Conservation (phyloP, 306 rosid species). For the Ormosia semicastrata region DNA sequence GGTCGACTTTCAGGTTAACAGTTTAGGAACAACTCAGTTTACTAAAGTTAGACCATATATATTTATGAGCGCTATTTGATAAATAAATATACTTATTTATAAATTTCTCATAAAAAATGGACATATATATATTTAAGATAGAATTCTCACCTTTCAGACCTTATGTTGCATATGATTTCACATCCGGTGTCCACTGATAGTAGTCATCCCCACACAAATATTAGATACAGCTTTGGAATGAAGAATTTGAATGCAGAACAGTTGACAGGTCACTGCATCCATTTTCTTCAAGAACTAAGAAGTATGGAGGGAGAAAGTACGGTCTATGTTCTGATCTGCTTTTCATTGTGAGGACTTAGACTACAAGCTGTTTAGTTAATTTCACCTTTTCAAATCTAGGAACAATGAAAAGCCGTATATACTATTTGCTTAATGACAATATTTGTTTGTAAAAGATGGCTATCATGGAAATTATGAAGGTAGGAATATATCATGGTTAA, state of each 20-base stretch:
- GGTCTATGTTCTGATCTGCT: neutral
- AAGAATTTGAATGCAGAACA: conserved; percentile 23
- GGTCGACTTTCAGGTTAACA: too few species aligned
- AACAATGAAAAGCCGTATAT: too few species aligned
- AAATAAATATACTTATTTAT: too few species aligned
- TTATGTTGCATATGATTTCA: conserved; percentile 18
- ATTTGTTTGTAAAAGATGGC: neutral
- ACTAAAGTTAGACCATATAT: too few species aligned
- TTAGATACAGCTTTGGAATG: conserved; percentile 19
- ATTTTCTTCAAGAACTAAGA: conserved; percentile 18
- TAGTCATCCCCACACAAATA: conserved; percentile 24
- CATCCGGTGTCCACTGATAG: conserved; percentile 7
- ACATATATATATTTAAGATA: too few species aligned
- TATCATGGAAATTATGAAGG: neutral
- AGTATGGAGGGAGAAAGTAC: conserved; percentile 30
- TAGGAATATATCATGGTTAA: neutral
- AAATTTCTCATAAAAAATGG: too few species aligned
- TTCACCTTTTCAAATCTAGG: neutral
- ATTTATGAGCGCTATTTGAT: too few species aligned
- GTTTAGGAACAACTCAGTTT: too few species aligned
- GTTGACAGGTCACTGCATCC: conserved; percentile 27
- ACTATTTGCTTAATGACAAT: neutral
- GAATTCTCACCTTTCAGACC: conserved; percentile 34
- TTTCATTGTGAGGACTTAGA: neutral
- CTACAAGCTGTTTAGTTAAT: neutral